These are phyloP conservation scores for Neofusicoccum laricinum DNA, from an alignment of 2,329 filamentous ascomycete genomes.

Conservation along the genomic window DNA sequence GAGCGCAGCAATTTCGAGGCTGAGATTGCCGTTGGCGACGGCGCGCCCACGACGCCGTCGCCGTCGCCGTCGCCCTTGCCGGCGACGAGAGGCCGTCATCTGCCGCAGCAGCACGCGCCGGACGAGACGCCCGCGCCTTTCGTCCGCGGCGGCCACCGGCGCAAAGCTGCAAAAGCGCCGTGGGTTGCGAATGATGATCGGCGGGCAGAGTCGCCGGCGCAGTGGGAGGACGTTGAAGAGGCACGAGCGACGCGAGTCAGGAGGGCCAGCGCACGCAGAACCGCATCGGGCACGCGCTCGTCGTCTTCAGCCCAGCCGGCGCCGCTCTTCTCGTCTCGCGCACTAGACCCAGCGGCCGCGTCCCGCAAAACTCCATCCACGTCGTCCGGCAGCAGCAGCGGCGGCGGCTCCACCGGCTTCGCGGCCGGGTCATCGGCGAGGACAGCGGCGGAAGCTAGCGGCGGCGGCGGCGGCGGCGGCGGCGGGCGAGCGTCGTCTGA, in stretches of 20 bases:
- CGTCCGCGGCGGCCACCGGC: background rate
- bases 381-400: background rate
- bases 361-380: background rate
- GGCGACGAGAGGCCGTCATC: background rate
- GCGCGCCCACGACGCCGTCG: background rate
- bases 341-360: background rate
- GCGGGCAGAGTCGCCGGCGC: slow-evolving; percentile 8
- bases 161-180: slow-evolving; percentile 10
- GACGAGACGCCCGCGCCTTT: background rate
- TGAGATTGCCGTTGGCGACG: slow-evolving; percentile 1
- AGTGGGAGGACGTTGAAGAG: slow-evolving; percentile 12
- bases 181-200: slow-evolving; percentile 14
- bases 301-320: slow-evolving; percentile 1
- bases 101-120: background rate
- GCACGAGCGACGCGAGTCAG: slow-evolving; percentile 15
- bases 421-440: background rate
- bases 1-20: slow-evolving; percentile 10
- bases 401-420: background rate
- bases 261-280: background rate
- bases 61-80: background rate
- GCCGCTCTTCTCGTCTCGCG: background rate
- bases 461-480: background rate
- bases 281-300: slow-evolving; percentile 10
- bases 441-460: background rate
- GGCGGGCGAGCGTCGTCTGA: background rate